Conservation (phyloP, 352 stramenopile genomes). For the Phytophthora agathidicida region DNA sequence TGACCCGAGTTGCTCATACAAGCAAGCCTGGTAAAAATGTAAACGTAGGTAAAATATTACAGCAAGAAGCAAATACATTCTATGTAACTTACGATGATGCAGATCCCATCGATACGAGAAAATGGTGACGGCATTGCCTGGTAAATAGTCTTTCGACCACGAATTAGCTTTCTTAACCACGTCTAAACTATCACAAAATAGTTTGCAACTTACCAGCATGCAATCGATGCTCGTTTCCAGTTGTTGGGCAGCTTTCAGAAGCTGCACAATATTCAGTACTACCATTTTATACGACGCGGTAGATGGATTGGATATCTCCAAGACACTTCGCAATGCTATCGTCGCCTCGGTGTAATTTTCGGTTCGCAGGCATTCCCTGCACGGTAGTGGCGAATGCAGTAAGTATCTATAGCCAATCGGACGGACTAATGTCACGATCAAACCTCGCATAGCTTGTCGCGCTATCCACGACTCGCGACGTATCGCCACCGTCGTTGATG, state of each 20-base stretch:
- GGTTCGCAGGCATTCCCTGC: conserved; percentile 46
- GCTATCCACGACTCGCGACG: conserved; percentile 22
- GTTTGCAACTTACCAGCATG: conserved; percentile 34
- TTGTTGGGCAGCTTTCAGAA: conserved; percentile 38
- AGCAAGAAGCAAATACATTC: background rate
- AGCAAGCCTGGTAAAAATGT: conserved; percentile 21
- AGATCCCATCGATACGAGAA: conserved; percentile 36
- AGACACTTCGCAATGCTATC: conserved; percentile 45
- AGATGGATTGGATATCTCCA: conserved; percentile 42
- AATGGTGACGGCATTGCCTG: conserved; percentile 58
- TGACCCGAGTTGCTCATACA: conserved; percentile 42
- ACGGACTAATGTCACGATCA: background rate
- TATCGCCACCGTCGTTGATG: conserved; percentile 16
- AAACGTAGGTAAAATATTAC: background rate
- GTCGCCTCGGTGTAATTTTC: conserved; percentile 54
- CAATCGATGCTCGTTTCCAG: conserved; percentile 39
- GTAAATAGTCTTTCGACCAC: conserved; percentile 40
- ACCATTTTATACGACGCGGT: conserved; percentile 34
- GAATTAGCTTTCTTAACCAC: background rate
- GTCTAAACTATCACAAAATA: background rate
- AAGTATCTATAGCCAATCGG: background rate
- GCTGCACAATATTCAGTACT: conserved; percentile 47
- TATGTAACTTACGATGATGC: conserved; percentile 50
- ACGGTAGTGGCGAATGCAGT: conserved; percentile 1
- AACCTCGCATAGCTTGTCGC: conserved; percentile 32